phyloP scores from a whole-genome alignment of 345 rosid species.

The Raphanus sativus region DNA sequence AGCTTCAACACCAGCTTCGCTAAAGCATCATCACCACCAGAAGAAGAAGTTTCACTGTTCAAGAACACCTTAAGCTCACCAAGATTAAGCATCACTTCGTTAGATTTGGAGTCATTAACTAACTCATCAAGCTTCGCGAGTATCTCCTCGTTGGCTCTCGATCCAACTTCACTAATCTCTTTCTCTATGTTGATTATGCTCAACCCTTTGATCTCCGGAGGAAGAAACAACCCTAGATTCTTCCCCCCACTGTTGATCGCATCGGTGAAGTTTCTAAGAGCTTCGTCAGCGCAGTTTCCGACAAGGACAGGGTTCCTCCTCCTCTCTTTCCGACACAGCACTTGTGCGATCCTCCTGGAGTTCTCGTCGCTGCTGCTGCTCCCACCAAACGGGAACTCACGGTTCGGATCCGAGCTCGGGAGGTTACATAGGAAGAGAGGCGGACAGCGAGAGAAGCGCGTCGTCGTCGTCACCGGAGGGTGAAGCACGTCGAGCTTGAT shows the following conservation, averaged over 20 bases:
- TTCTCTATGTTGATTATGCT: slow-evolving; percentile 44
- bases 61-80: slow-evolving; percentile 51
- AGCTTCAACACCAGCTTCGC: slow-evolving; percentile 45
- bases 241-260: slow-evolving; percentile 34
- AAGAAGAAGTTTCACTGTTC: slow-evolving; percentile 29
- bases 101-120: slow-evolving; percentile 29
- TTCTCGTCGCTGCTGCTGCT: slow-evolving; percentile 41
- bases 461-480: slow-evolving; percentile 46
- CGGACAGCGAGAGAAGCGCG: slow-evolving; percentile 43
- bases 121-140: slow-evolving; percentile 40
- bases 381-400: slow-evolving; percentile 33
- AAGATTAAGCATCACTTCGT: slow-evolving; percentile 45
- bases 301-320: slow-evolving; percentile 49
- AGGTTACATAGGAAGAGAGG: slow-evolving; percentile 55
- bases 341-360: slow-evolving; percentile 46
- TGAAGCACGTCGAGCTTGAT: slow-evolving; percentile 57
- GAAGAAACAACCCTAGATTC: slow-evolving; percentile 36
- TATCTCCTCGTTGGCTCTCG: slow-evolving; percentile 33
- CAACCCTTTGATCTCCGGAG: slow-evolving; percentile 39
- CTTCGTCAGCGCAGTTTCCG: slow-evolving; percentile 54
- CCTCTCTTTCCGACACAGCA: slow-evolving; percentile 35
- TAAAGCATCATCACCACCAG: slow-evolving; percentile 16
- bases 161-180: slow-evolving; percentile 43
- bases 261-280: slow-evolving; percentile 46
- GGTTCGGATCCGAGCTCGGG: slow-evolving; percentile 37